Percentiles rank a stretch among this genome's conserved stretches.
Conservation (phyloP, 2,329 filamentous ascomycete genomes). For the Aspergillus brunneoviolaceus region DNA sequence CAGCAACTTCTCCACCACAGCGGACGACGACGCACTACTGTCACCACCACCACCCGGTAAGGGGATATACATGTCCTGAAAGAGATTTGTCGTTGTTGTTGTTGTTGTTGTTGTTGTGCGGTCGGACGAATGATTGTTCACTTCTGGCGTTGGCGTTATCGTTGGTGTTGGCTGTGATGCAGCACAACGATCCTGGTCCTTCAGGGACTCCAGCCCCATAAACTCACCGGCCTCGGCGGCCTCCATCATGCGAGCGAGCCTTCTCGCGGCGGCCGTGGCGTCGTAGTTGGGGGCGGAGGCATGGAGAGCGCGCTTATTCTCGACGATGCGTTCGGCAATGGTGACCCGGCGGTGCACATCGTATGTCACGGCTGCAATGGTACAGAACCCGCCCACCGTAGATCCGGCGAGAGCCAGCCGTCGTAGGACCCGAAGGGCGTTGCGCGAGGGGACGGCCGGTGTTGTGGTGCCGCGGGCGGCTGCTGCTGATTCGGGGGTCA, state of each 20-base stretch:
- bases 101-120: too few relatives aligned
- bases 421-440: conserved; percentile 44
- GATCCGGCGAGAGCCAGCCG: conserved; percentile 36
- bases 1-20: neutral
- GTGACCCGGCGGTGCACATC: conserved; percentile 43
- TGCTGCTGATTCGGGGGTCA: conserved; percentile 32
- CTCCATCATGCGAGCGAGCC: conserved; percentile 44
- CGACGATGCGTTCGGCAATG: conserved; percentile 44
- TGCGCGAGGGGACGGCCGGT: conserved; percentile 44
- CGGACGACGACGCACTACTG: too few relatives aligned
- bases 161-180: too few relatives aligned
- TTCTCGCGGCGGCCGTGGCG: conserved; percentile 38
- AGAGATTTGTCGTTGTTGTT: neutral
- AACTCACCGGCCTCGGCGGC: conserved; percentile 47
- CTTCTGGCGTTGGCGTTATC: too few relatives aligned
- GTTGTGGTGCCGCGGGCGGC: conserved; percentile 21
- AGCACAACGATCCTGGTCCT: conserved; percentile 11
- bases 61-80: neutral
- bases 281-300: conserved; percentile 44
- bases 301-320: conserved; percentile 45
- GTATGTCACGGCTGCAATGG: conserved; percentile 43
- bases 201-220: conserved; percentile 39
- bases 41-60: neutral
- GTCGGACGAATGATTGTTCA: too few relatives aligned
- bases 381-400: conserved; percentile 42